Evolutionary conservation across 2,329 filamentous ascomycete species (phyloP).

Genomic region (Trichoderma koningii): DNA sequence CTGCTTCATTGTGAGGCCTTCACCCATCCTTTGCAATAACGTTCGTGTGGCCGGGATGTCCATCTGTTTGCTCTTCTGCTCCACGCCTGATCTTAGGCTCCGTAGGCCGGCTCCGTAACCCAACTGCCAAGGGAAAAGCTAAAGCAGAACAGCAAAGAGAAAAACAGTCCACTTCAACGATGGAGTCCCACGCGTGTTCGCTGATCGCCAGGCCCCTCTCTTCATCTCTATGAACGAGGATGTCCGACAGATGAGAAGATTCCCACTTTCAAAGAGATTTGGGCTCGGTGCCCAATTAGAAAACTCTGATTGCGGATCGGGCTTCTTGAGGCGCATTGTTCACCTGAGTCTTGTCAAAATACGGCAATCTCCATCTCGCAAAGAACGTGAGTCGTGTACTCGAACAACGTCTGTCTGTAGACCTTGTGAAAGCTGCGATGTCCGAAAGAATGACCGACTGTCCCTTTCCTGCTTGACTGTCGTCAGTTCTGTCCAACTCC

Average conservation of each 20-base stretch:
- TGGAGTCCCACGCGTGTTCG: not conserved
- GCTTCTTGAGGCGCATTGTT: not conserved
- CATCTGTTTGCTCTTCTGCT: too few relatives aligned
- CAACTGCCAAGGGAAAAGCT: too few relatives aligned
- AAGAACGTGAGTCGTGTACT: not conserved
- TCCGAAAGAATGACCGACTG: not conserved
- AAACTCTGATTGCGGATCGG: not conserved
- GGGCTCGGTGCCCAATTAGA: constrained; percentile 2
- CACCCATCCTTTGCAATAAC: too few relatives aligned
- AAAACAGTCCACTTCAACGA: not conserved
- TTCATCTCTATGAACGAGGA: not conserved
- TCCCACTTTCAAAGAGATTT: not conserved
- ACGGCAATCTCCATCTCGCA: not conserved
- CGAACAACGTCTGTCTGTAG: not conserved
- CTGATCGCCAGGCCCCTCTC: not conserved
- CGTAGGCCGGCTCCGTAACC: too few relatives aligned
- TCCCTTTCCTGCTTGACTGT: too few relatives aligned
- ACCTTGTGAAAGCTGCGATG: not conserved
- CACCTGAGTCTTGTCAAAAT: not conserved
- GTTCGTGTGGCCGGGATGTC: too few relatives aligned
- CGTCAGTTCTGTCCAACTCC: too few relatives aligned
- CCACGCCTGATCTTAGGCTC: too few relatives aligned
- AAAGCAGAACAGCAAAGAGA: not conserved
- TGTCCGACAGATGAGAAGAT: not conserved
- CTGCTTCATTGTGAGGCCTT: too few relatives aligned